phyloP scores from a whole-genome alignment of 345 rosid species.

The Erysimum cheiranthoides region DNA sequence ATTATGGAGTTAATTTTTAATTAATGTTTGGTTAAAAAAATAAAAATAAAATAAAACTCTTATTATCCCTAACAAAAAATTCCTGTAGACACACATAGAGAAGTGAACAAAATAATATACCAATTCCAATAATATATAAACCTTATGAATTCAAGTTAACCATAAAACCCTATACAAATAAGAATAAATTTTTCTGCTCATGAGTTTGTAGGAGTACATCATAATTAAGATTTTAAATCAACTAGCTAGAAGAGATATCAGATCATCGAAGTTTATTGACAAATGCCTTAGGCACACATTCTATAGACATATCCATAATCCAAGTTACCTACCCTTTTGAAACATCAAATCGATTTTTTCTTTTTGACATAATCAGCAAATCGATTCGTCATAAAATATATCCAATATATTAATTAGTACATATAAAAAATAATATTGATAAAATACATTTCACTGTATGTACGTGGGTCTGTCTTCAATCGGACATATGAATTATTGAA shows the following conservation, averaged over 20 bases:
- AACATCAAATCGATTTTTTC: too few relatives aligned
- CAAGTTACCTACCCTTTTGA: too few relatives aligned
- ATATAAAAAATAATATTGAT: neutral
- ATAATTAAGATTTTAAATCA: too few relatives aligned
- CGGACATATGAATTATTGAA: neutral
- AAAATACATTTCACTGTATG: neutral
- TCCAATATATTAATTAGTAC: neutral
- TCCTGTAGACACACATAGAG: neutral
- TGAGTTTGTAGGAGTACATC: too few relatives aligned
- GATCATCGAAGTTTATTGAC: neutral
- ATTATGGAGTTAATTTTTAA: too few relatives aligned
- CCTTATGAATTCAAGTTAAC: neutral
- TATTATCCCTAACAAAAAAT: too few relatives aligned
- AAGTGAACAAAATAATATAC: neutral
- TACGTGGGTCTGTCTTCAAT: conserved; percentile 14
- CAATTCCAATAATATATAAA: neutral
- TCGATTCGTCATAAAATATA: neutral
- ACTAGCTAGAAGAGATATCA: too few relatives aligned
- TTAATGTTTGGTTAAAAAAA: too few relatives aligned
- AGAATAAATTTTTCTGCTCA: too few relatives aligned
- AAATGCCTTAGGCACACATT: neutral
- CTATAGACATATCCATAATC: neutral
- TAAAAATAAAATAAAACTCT: too few relatives aligned
- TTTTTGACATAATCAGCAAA: neutral
- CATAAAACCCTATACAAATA: too few relatives aligned